phyloP scores from a whole-genome alignment of 2,329 filamentous ascomycete species.

The Thelonectria olida region DNA sequence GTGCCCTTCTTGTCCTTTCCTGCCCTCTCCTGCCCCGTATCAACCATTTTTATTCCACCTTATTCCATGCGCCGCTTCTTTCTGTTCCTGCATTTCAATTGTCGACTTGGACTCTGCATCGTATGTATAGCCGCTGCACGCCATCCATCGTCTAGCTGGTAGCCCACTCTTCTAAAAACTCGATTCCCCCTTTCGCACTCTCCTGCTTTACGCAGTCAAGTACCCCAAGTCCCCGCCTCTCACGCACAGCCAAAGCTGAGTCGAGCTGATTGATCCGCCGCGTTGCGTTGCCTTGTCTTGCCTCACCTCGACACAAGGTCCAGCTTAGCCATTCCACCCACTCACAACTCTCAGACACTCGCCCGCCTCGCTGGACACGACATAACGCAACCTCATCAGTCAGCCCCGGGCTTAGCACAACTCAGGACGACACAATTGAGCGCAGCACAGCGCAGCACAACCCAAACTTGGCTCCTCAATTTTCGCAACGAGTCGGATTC shows the following conservation, averaged over 20 bases:
- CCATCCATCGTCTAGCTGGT: constrained; percentile 27
- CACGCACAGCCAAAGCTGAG: constrained; percentile 14
- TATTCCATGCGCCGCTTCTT: constrained; percentile 16
- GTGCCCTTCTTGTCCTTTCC: constrained; percentile 16
- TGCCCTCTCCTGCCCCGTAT: constrained; percentile 27
- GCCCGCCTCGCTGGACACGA: constrained; percentile 12
- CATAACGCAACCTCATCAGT: constrained; percentile 27
- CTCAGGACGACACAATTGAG: constrained; percentile 28
- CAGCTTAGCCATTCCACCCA: too few relatives aligned
- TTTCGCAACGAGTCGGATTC: constrained; percentile 1
- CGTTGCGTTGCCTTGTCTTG: constrained; percentile 24
- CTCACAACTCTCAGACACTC: constrained; percentile 1
- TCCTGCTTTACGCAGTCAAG: too few relatives aligned
- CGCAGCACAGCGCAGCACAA: constrained; percentile 27
- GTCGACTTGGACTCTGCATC: constrained; percentile 17
- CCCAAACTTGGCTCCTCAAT: constrained; percentile 4
- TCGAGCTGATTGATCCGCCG: constrained; percentile 18
- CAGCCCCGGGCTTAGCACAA: constrained; percentile 14
- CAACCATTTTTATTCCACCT: constrained; percentile 22
- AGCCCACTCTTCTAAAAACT: constrained; percentile 28
- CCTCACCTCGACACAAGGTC: constrained; percentile 33
- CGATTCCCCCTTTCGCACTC: constrained; percentile 25
- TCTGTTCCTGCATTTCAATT: constrained; percentile 34
- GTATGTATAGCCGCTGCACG: constrained; percentile 15
- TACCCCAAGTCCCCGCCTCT: too few relatives aligned